Evolutionary conservation across 2,329 filamentous ascomycete genomes (phyloP).

Genomic region (Venturia oleaginea): DNA sequence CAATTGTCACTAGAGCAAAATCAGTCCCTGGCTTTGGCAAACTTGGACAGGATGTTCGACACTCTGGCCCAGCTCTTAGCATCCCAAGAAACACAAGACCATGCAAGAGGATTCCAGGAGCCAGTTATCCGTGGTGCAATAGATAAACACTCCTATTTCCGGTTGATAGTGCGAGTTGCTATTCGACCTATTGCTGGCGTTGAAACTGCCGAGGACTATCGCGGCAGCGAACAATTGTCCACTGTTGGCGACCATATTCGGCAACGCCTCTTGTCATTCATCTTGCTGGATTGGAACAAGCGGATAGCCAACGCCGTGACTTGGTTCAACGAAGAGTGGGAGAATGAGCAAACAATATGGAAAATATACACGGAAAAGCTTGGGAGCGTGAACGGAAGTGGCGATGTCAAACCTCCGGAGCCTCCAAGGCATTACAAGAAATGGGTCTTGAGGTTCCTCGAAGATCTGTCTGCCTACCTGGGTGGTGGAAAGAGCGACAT

Average conservation of each 20-base stretch:
- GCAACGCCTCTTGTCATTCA: conserved; percentile 12
- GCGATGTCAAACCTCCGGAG: neutral
- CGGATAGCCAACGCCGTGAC: conserved; percentile 84
- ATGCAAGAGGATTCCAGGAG: conserved; percentile 62
- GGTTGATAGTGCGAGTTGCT: conserved; percentile 10
- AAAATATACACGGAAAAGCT: conserved; percentile 35
- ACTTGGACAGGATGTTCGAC: conserved; percentile 69
- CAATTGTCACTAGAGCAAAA: conserved; percentile 63
- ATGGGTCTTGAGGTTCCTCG: conserved; percentile 72
- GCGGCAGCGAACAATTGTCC: neutral
- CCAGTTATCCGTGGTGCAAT: conserved; percentile 25
- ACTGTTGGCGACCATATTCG: conserved; percentile 8
- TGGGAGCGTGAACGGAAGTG: conserved; percentile 9
- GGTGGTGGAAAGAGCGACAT: conserved; percentile 69
- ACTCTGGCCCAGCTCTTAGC: conserved; percentile 7
- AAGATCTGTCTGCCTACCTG: conserved; percentile 84
- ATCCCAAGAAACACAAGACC: conserved; percentile 2
- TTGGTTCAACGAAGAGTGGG: conserved; percentile 98
- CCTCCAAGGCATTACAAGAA: conserved; percentile 57
- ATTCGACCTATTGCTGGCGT: conserved; percentile 9
- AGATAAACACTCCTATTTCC: conserved; percentile 12
- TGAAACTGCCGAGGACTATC: conserved; percentile 3
- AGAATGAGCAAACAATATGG: conserved; percentile 58
- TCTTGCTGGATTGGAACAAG: conserved; percentile 41
- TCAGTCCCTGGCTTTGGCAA: conserved; percentile 63